Evolutionary conservation across 208 protist genomes (phyloP).

Genomic region (Acanthamoeba triangularis): DNA sequence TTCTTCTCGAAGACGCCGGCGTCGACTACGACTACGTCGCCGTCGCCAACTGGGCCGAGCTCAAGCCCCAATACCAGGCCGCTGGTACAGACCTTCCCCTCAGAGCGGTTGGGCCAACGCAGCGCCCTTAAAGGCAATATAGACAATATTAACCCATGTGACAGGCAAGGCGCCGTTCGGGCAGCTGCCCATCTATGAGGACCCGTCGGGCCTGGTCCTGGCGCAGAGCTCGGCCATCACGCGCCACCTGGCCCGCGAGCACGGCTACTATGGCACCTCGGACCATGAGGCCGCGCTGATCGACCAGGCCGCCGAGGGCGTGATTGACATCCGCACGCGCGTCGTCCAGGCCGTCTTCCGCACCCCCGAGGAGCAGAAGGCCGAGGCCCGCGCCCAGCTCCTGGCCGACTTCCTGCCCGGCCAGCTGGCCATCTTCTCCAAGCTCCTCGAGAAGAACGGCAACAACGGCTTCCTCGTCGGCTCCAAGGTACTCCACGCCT

Average conservation of each 20-base stretch:
- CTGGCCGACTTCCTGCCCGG: slow-evolving; percentile 1
- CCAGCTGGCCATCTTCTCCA: slow-evolving; percentile 23
- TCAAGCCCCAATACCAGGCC: neutral
- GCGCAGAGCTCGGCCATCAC: slow-evolving; percentile 59
- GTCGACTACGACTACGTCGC: slow-evolving; percentile 72
- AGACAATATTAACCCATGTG: neutral
- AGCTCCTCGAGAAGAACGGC: slow-evolving; percentile 56
- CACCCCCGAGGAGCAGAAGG: neutral
- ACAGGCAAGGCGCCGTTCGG: slow-evolving; percentile 63
- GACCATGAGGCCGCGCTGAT: slow-evolving; percentile 17
- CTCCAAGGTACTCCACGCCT: slow-evolving; percentile 14
- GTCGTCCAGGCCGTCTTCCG: neutral
- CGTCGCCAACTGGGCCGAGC: slow-evolving; percentile 31
- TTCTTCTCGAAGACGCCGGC: slow-evolving; percentile 46
- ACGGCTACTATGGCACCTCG: slow-evolving; percentile 18
- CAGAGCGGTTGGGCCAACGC: neutral
- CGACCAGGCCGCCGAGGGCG: slow-evolving; percentile 41
- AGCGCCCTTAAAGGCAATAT: neutral
- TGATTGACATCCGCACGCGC: neutral
- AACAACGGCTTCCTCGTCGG: slow-evolving; percentile 69
- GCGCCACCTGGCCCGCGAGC: slow-evolving; percentile 56
- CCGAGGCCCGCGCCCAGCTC: neutral
- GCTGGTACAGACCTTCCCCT: neutral
- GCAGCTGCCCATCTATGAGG: slow-evolving; percentile 63
- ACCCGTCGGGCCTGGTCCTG: slow-evolving; percentile 24